Evolutionary conservation across 208 protist genomes (phyloP).

Genomic region (Angomonas ambiguus): DNA sequence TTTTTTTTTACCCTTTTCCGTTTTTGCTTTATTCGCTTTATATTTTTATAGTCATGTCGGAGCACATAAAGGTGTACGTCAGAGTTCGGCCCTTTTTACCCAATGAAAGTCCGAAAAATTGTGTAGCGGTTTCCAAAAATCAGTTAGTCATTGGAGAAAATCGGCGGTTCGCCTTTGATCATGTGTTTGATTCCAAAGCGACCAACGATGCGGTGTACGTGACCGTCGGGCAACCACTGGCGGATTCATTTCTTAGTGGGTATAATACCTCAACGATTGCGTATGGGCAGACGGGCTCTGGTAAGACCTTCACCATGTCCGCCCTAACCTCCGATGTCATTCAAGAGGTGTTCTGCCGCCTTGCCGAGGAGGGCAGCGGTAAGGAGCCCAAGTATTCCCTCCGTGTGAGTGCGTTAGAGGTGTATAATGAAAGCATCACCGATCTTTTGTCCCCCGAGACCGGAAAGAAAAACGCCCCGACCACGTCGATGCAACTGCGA

Average conservation of each 20-base stretch:
- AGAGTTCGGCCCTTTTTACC: constrained; percentile 84
- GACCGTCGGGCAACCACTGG: constrained; percentile 62
- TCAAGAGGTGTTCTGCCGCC: constrained; percentile 70
- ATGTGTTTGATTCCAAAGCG: constrained; percentile 65
- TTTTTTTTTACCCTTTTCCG: constrained; percentile 6
- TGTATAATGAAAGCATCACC: constrained; percentile 92
- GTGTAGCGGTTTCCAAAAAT: constrained; percentile 39
- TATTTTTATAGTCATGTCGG: constrained; percentile 26
- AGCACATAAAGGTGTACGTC: constrained; percentile 80
- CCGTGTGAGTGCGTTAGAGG: constrained; percentile 82
- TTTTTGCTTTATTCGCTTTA: not conserved
- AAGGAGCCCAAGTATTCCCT: constrained; percentile 17
- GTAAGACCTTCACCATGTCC: constrained; percentile 95
- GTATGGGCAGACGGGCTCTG: constrained; percentile 94
- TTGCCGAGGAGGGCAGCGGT: constrained; percentile 38
- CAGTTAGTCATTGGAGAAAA: constrained; percentile 84
- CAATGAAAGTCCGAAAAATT: constrained; percentile 53
- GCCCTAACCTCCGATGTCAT: constrained; percentile 67
- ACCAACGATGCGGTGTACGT: constrained; percentile 72
- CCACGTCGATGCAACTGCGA: constrained; percentile 57
- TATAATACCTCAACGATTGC: constrained; percentile 92
- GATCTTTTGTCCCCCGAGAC: constrained; percentile 63
- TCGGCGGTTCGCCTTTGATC: constrained; percentile 89
- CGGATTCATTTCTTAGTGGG: constrained; percentile 75
- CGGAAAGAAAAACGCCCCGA: not conserved